Evolutionary conservation across 768 basidiomycete genomes (phyloP), one percentile per base, ranked within the genome.

Genomic region (Termitomyces sp.): DNA sequence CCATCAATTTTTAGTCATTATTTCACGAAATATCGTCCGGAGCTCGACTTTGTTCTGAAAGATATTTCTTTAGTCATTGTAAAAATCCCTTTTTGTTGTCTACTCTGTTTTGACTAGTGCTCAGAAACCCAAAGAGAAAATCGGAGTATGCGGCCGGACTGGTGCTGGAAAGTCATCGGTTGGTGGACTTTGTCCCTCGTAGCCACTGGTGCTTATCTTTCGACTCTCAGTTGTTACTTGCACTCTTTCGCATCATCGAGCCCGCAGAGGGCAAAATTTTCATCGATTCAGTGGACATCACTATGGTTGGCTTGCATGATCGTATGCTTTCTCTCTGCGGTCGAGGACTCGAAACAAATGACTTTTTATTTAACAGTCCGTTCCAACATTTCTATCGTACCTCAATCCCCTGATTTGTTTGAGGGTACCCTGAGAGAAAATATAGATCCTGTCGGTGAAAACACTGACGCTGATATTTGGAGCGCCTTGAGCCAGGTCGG

Each of bases 101-200:
- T 55, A 47, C 13, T 13, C 33, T 20, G 24, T 57, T 34, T 55
- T 62, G 42, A 47, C n/a, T n/a, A 41, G 24, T 51, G n/a, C 39
- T n/a, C 51, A 90, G 88, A 77, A 84, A 65, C 77, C 89, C 0
- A 84, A 81, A 48, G 91, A 95, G 69, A 96, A 95, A 71, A 83
- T 96, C 47, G 96, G 96, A n/a, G 86, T 97, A 5, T 84, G 88
- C 70, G 91, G 91, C 3, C 72, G 91, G 61, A 96, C 95, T 5
- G 95, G 91, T 20, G 80, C 87, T 68, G 82, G 89, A 61, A 91
- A 91, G 72, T 89, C 88, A 39, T 87, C 89, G 1, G 88, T 89
- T 50, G 62, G 81, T 67, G 3, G 3, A 50, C 15, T 49, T 22
- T 18, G 39, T 8, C 27, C 9, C 34, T 42, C 20, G 8, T 16